Conservation (phyloP, 176 grass and related monocot genomes). For the Poa annua region DNA sequence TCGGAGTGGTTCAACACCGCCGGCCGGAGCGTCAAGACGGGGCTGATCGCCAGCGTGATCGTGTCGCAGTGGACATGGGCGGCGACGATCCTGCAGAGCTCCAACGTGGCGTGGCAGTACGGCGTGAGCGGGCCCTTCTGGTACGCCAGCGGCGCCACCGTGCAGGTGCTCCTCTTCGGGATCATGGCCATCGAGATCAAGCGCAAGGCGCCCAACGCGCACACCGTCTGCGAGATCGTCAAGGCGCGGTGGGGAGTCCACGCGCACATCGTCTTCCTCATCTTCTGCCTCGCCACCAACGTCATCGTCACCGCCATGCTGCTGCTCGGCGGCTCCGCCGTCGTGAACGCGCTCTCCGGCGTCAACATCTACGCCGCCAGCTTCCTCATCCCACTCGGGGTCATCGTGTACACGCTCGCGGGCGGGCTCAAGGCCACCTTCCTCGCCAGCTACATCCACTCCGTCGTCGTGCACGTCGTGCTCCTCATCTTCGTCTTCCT, state of each 20-base stretch:
- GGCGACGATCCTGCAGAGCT: conserved; percentile 87
- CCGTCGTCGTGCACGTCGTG: conserved; percentile 64
- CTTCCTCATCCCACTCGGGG: conserved; percentile 80
- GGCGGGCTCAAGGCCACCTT: conserved; percentile 82
- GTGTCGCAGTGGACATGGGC: conserved; percentile 91
- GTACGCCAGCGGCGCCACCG: conserved; percentile 79
- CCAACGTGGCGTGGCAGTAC: conserved; percentile 80
- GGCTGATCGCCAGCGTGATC: conserved; percentile 78
- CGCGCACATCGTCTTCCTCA: conserved; percentile 71
- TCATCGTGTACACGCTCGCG: conserved; percentile 72
- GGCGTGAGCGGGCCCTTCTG: conserved; percentile 83
- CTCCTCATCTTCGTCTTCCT: conserved; percentile 76
- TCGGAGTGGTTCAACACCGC: conserved; percentile 93
- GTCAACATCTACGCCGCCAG: conserved; percentile 74
- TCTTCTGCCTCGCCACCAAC: conserved; percentile 76
- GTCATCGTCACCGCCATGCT: conserved; percentile 86
- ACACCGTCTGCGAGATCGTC: conserved; percentile 85
- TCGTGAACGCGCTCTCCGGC: conserved; percentile 76
- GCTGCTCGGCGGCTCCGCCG: conserved; percentile 78
- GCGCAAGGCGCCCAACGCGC: conserved; percentile 73
- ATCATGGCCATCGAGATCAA: conserved; percentile 88
- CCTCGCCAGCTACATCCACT: conserved; percentile 86
- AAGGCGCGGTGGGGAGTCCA: conserved; percentile 49
- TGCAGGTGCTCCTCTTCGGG: conserved; percentile 82
- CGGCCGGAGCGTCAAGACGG: conserved; percentile 77